phyloP scores from a whole-genome alignment of 495 filamentous ascomycete species.

The Trichoderma reesei region DNA sequence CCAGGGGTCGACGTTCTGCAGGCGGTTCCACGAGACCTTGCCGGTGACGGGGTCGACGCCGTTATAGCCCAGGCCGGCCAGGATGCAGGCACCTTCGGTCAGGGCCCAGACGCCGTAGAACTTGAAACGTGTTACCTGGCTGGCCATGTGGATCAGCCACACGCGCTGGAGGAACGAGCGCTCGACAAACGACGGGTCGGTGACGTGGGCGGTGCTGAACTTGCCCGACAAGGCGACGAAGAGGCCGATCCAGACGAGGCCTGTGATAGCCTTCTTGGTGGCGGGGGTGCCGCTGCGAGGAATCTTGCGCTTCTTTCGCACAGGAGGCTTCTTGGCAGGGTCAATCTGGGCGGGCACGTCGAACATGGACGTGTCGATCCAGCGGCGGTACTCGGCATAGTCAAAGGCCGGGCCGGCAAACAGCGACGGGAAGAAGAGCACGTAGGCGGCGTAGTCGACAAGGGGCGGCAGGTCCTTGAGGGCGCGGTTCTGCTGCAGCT shows the following conservation, averaged over 20 bases:
- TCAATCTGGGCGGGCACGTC: conserved; percentile 70
- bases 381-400: conserved; percentile 80
- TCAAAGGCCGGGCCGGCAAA: conserved; percentile 88
- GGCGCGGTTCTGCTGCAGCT: conserved; percentile 75
- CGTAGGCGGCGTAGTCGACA: conserved; percentile 78
- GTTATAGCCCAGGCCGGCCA: conserved; percentile 89
- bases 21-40: conserved; percentile 76
- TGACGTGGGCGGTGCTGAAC: conserved; percentile 52
- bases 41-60: conserved; percentile 77
- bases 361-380: conserved; percentile 93
- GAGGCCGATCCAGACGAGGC: conserved; percentile 65
- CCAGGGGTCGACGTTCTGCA: conserved; percentile 78
- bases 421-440: conserved; percentile 88
- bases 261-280: conserved; percentile 59
- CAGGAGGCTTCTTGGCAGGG: conserved; percentile 69
- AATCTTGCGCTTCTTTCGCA: conserved; percentile 88
- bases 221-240: conserved; percentile 66
- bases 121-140: conserved; percentile 70
- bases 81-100: conserved; percentile 89
- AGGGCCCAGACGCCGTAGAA: conserved; percentile 95
- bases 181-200: conserved; percentile 50
- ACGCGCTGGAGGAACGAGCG: conserved; percentile 63
- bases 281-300: conserved; percentile 85
- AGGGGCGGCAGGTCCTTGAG: conserved; percentile 61
- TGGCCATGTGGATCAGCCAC: conserved; percentile 71